Conservation (phyloP, 495 filamentous ascomycete genomes). For the Echria macrotheca region DNA sequence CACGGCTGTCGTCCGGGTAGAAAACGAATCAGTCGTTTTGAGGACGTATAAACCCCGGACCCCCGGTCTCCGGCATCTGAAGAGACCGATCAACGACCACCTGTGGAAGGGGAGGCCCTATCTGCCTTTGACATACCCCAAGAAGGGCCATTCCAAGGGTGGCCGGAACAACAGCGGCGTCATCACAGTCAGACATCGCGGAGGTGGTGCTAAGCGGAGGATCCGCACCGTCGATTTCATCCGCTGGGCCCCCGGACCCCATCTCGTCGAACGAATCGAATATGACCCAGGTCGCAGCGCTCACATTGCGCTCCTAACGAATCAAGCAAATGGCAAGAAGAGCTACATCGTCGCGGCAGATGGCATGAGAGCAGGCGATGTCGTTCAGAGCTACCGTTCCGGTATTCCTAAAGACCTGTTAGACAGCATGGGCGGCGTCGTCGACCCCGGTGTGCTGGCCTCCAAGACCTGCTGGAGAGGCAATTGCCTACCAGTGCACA, state of each 20-base stretch:
- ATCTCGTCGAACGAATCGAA: slow-evolving; percentile 88
- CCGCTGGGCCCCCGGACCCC: slow-evolving; percentile 68
- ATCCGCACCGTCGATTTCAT: slow-evolving; percentile 87
- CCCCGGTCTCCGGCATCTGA: slow-evolving; percentile 87
- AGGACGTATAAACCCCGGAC: slow-evolving; percentile 92
- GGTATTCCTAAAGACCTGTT: slow-evolving; percentile 83
- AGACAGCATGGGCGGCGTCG: slow-evolving; percentile 79
- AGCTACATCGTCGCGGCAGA: slow-evolving; percentile 92
- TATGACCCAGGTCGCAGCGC: slow-evolving; percentile 90
- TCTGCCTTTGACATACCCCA: slow-evolving; percentile 76
- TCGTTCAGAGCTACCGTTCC: slow-evolving; percentile 80
- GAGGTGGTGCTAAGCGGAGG: slow-evolving; percentile 83
- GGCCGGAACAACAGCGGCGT: slow-evolving; percentile 82
- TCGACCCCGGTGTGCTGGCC: slow-evolving; percentile 92
- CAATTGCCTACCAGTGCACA: slow-evolving; percentile 89
- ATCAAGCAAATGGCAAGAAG: slow-evolving; percentile 60
- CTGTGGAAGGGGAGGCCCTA: slow-evolving; percentile 88
- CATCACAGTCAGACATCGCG: slow-evolving; percentile 83
- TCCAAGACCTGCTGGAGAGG: slow-evolving; percentile 91
- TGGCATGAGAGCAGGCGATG: slow-evolving; percentile 86
- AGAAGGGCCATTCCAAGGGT: slow-evolving; percentile 86
- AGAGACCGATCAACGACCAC: slow-evolving; percentile 89
- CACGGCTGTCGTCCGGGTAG: slow-evolving; percentile 15
- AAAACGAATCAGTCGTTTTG: slow-evolving; percentile 45
- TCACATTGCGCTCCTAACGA: slow-evolving; percentile 81